phyloP scores from a whole-genome alignment of 768 basidiomycete genomes.

The Leucocoprinus leucothites region DNA sequence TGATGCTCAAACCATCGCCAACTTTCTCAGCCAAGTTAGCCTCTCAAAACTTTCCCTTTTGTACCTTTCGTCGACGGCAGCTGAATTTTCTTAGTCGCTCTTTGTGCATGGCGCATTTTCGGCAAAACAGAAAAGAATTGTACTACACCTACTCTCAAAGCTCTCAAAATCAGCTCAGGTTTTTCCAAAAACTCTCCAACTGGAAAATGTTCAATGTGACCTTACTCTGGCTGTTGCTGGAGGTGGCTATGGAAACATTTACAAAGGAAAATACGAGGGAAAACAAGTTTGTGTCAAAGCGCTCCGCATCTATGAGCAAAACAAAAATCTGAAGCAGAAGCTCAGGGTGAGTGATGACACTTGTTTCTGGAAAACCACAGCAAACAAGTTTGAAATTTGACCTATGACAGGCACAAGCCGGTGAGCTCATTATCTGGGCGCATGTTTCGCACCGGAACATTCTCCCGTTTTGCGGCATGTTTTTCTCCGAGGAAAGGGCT shows the following conservation, averaged over 20 bases:
- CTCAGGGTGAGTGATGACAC: not conserved
- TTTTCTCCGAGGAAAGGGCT: not conserved
- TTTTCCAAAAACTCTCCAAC: not conserved
- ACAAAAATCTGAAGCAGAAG: not conserved
- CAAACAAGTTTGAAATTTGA: not conserved
- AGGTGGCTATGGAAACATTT: conserved; percentile 1
- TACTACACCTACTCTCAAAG: not conserved
- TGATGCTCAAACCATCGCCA: not conserved
- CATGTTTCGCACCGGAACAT: conserved; percentile 32
- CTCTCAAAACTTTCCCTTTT: not conserved
- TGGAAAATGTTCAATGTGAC: not conserved
- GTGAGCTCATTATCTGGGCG: conserved; percentile 31
- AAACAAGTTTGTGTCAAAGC: not conserved
- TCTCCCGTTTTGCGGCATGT: conserved; percentile 32
- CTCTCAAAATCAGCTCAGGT: conserved; percentile 1
- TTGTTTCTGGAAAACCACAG: not conserved
- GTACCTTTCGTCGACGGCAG: no score
- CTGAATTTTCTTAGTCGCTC: not conserved
- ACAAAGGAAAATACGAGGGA: not conserved
- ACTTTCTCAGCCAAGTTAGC: not conserved
- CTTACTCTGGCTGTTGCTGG: not conserved
- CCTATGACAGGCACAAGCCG: not conserved
- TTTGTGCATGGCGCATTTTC: not conserved
- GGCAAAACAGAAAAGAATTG: not conserved
- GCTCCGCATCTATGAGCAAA: conserved; percentile 3